Base-by-base conservation (phyloP, 306 rosid genomes). In the Ochetophila trinervis region DNA sequence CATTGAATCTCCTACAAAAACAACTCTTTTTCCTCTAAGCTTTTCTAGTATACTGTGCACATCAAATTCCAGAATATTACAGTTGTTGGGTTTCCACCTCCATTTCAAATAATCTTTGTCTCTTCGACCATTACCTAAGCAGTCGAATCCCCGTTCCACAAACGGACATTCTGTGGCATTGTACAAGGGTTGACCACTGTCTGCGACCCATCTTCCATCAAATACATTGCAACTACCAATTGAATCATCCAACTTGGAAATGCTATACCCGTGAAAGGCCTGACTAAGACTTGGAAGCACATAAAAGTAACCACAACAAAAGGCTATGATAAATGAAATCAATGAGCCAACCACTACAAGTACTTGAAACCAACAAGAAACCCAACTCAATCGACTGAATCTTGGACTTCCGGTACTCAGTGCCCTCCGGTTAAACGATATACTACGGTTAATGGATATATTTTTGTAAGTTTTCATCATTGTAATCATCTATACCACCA, bases 1-100 rank as follows among this genome's bases (percentile, higher is more conserved):
- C 92, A 90, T 90, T 11, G 97, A 90, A 87, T 90, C 97, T 7
- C 97, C 97, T 8, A 87, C 90, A 58, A 90, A 90, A 70, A 87
- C 95, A 73, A 90, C 70, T 69, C 90, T 83, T 71, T 90, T 90
- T 61, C 85, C 78, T 57, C 87, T 57, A 34, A 90, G 63, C 80
- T 53, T 80, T 53, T 80, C 91, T 79, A 87, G 74, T 55, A 82
- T 57, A 40, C 57, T 55, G n/a, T 57, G 80, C 63, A 85, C 87
- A 73, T 87, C 55, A 37, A 85, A 68, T 63, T 67, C 72, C 0
- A 85, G 88, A 57, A 87, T 76, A 12, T 83, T 83, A 73, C 97
- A 87, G 60, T 65, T 57, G 66, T 51, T 76, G 1, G 95, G 92
- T 52, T 84, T 85, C 97, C 95, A 87, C 74, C 95, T 85, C 91